Percentiles rank a stretch among this genome's conserved stretches.
These are phyloP conservation scores for Anthostomella pinea DNA, from an alignment of 2,329 filamentous ascomycete species.

Conservation along the genomic window DNA sequence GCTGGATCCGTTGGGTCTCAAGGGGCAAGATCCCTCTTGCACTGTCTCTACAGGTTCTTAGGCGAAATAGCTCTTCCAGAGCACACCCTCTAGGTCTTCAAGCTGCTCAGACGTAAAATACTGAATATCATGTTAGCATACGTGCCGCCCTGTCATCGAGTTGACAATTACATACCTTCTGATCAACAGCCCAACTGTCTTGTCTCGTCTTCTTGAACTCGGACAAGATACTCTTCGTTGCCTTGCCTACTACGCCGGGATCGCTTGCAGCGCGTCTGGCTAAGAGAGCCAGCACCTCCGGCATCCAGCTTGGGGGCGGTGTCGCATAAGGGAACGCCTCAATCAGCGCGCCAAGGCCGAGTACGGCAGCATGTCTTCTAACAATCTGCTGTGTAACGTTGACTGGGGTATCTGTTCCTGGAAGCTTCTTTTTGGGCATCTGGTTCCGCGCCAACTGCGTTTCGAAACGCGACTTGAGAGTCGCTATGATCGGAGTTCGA, in stretches of 20 bases:
- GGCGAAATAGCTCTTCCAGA: constrained; percentile 99
- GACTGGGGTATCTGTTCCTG: constrained; percentile 66
- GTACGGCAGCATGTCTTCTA: constrained; percentile 81
- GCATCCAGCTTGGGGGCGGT: constrained; percentile 90
- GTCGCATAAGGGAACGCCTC: constrained; percentile 96
- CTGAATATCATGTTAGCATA: constrained; percentile 41
- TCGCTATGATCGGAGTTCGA: constrained; percentile 72
- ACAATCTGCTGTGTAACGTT: constrained; percentile 76
- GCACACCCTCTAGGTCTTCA: constrained; percentile 89
- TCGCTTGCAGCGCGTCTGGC: constrained; percentile 85
- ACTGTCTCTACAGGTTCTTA: constrained; percentile 42
- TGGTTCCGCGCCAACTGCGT: constrained; percentile 77
- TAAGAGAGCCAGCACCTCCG: constrained; percentile 81
- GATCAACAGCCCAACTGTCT: constrained; percentile 97
- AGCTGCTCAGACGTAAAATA: constrained; percentile 89
- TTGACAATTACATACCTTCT: constrained; percentile 73
- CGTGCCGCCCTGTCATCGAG: neutral
- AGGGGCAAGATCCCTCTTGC: too few relatives aligned
- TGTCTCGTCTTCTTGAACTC: constrained; percentile 99
- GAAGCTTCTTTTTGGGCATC: constrained; percentile 69
- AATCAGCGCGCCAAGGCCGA: constrained; percentile 86
- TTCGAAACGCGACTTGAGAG: constrained; percentile 77
- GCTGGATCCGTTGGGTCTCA: neutral
- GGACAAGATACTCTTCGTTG: constrained; percentile 87
- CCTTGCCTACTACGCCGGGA: constrained; percentile 88